Evolutionary conservation across 192 early-diverging fungal genomes (phyloP).

Genomic region (Chytriomyces confervae): DNA sequence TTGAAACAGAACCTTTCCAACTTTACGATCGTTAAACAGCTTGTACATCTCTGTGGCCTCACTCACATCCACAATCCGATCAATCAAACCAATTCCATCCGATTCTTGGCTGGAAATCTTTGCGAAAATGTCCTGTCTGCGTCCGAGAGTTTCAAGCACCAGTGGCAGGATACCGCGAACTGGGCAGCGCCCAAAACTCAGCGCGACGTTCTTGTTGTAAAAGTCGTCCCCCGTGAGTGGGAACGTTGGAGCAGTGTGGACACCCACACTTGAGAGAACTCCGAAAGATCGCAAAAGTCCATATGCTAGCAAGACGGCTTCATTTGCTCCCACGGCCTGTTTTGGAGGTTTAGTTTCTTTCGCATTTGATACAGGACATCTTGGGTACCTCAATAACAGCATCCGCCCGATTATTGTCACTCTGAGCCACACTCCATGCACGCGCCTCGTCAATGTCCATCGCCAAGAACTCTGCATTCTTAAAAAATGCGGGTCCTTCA

Average conservation of each 20-base stretch:
- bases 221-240: slow-evolving; percentile 58
- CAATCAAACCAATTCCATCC: slow-evolving; percentile 27
- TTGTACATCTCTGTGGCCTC: slow-evolving; percentile 55
- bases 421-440: neutral
- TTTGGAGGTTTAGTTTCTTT: neutral
- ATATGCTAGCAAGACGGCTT: slow-evolving; percentile 52
- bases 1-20: slow-evolving; percentile 51
- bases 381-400: slow-evolving; percentile 13
- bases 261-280: slow-evolving; percentile 61
- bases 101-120: slow-evolving; percentile 41
- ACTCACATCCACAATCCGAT: slow-evolving; percentile 48
- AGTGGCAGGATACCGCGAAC: slow-evolving; percentile 53
- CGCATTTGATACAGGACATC: neutral
- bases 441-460: slow-evolving; percentile 6
- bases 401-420: slow-evolving; percentile 2
- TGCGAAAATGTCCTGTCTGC: slow-evolving; percentile 46
- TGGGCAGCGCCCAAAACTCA: slow-evolving; percentile 59
- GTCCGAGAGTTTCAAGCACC: slow-evolving; percentile 34
- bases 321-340: slow-evolving; percentile 49
- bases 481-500: neutral
- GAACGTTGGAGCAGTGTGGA: slow-evolving; percentile 56
- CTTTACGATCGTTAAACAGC: slow-evolving; percentile 49
- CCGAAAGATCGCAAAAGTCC: slow-evolving; percentile 56
- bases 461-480: neutral
- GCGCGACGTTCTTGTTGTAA: slow-evolving; percentile 64